Evolutionary conservation across 352 stramenopile species (phyloP).

Genomic region (Phytophthora colocasiae): DNA sequence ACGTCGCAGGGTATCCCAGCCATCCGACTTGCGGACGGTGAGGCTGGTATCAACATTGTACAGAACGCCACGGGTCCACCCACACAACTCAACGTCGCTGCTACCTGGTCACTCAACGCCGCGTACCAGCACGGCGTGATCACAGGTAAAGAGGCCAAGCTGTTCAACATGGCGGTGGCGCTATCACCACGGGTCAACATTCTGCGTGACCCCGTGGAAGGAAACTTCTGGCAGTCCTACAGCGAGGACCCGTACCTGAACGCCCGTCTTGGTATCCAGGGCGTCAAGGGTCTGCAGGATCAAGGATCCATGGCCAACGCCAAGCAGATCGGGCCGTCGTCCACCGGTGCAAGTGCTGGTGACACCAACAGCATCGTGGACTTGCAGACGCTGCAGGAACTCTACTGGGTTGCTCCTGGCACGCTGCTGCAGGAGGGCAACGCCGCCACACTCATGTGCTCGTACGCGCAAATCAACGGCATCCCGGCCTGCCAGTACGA

Average conservation of each 20-base stretch:
- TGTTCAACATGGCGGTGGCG: conserved; percentile 38
- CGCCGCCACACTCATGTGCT: conserved; percentile 44
- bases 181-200: conserved; percentile 42
- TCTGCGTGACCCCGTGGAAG: conserved; percentile 30
- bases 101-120: conserved; percentile 33
- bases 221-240: conserved; percentile 47
- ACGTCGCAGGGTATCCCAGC: conserved; percentile 32
- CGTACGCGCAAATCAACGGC: conserved; percentile 41
- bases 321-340: conserved; percentile 41
- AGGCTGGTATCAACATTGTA: conserved; percentile 43
- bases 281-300: conserved; percentile 28
- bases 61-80: conserved; percentile 35
- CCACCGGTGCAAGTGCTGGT: conserved; percentile 29
- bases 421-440: conserved; percentile 42
- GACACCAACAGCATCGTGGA: conserved; percentile 37
- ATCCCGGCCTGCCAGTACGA: conserved; percentile 40
- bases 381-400: conserved; percentile 34
- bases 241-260: conserved; percentile 44
- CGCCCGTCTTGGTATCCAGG: conserved; percentile 34
- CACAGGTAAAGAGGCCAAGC: conserved; percentile 39
- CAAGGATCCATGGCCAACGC: conserved; percentile 42
- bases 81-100: conserved; percentile 39
- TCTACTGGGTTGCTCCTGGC: conserved; percentile 38
- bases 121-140: conserved; percentile 43
- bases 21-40: conserved; percentile 34